Base-by-base conservation (phyloP, 2,329 filamentous ascomycete genomes). In the Paecilomyces niveus region DNA sequence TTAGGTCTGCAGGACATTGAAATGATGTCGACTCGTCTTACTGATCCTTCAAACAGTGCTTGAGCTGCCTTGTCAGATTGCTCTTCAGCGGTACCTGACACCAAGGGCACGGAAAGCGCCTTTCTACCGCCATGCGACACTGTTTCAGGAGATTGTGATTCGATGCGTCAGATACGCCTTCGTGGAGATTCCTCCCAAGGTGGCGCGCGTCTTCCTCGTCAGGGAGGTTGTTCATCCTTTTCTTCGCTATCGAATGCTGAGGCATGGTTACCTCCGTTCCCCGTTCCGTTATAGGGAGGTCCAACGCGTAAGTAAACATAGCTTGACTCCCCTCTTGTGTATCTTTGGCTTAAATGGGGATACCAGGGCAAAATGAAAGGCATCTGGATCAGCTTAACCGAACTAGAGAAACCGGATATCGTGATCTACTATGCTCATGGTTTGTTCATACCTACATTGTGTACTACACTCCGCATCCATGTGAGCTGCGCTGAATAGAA, bases 391-490 rank as follows among this genome's bases (percentile, higher is more conserved):
- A 82, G 83, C 50, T 75, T 82, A 52, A 81, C 90, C 64, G 80
- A 83, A 15, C 77, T 80, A 45, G 74, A 79, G 54, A 78, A 82
- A 57, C 87, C 89, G 0, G 90, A 94, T 69, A 77, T 94, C 57
- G 85, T 92, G n/a, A 74, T 95, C 1, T 93, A 91, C 70, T 94
- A 94, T 70, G 83, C 84, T 49, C 90, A 95, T 70, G 90, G 88
- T 87, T 75, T 64, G 79, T 63, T 11, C 31, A 29, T 32, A 31
- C 15, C 53, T 33, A 7, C 35, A 3, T 18, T 49, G 56, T 49
- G 52, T 63, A 21, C 8, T 52, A 13, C 7, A 10, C 18, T 2
- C 18, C 49, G 13, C 50, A 22, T 24, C 26, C 7, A 29, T 29
- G 26, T 1, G 21, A 29, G 22, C 9, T 54, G 52, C 55, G 70